phyloP scores from a whole-genome alignment of 306 rosid species.

The Macrotyloma uniflorum region DNA sequence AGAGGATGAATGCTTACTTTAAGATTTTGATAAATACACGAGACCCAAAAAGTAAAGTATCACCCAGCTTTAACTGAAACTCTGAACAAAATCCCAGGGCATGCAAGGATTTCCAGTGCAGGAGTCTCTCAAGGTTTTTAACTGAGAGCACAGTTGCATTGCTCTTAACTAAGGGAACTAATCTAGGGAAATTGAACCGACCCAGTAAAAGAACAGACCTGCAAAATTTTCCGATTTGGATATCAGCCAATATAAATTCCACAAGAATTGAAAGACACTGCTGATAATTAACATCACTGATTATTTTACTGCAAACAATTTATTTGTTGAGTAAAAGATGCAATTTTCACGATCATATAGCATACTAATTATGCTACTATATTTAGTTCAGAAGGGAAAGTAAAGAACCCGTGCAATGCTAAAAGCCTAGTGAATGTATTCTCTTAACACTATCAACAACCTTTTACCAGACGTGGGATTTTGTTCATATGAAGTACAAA shows the following conservation, averaged over 20 bases:
- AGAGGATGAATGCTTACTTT: constrained; percentile 46
- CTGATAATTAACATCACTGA: not conserved
- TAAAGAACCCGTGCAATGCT: not conserved
- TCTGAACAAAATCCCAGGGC: constrained; percentile 64
- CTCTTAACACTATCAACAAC: not conserved
- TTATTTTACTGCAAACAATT: constrained; percentile 16
- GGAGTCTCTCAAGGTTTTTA: constrained; percentile 20
- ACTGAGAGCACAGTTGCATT: not conserved
- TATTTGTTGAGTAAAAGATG: not conserved
- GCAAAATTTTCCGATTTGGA: constrained; percentile 48
- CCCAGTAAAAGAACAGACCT: constrained; percentile 69
- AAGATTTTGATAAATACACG: constrained; percentile 52
- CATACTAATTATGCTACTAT: not conserved
- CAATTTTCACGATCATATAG: not conserved
- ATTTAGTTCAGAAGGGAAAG: not conserved
- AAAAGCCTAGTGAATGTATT: not conserved
- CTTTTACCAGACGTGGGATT: constrained; percentile 9
- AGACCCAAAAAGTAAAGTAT: constrained; percentile 59
- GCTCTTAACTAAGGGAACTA: constrained; percentile 51
- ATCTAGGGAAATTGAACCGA: constrained; percentile 79
- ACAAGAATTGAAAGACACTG: constrained; percentile 9
- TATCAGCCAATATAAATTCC: constrained; percentile 35
- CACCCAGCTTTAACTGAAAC: constrained; percentile 60
- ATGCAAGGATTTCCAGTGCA: not conserved
- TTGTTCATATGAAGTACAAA: constrained; percentile 22